phyloP scores from a whole-genome alignment of 129 eudicot species.

The Heracleum sosnowskyi region DNA sequence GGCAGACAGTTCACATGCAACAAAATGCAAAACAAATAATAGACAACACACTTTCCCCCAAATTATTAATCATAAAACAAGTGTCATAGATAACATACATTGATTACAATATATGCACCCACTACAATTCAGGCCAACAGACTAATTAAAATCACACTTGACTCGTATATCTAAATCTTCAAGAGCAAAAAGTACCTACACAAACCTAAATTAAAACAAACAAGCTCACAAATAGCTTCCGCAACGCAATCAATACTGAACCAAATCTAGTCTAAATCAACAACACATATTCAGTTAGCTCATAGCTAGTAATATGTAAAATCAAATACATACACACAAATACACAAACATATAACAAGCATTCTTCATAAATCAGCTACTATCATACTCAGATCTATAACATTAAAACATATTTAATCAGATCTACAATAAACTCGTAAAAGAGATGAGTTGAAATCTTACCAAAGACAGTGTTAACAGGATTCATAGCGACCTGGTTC shows the following conservation, averaged over 20 bases:
- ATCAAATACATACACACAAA: background rate
- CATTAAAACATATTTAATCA: background rate
- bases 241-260: background rate
- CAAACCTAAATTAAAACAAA: background rate
- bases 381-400: background rate
- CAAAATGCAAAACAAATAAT: too few species aligned
- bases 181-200: background rate
- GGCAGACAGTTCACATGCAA: background rate
- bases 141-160: background rate
- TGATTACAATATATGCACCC: background rate
- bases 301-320: background rate
- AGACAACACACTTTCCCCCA: too few species aligned
- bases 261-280: background rate
- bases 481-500: conserved; percentile 61
- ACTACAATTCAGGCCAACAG: background rate
- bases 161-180: background rate
- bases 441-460: conserved; percentile 12
- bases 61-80: background rate
- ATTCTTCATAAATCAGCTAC: background rate
- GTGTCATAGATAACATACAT: background rate
- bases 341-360: background rate
- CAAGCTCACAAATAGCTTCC: background rate
- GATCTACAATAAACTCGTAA: background rate
- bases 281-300: background rate
- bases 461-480: conserved; percentile 51